These are phyloP conservation scores for Neopestalotiopsis sp. DNA, from an alignment of 2,329 filamentous ascomycete species.

Conservation along the genomic window DNA sequence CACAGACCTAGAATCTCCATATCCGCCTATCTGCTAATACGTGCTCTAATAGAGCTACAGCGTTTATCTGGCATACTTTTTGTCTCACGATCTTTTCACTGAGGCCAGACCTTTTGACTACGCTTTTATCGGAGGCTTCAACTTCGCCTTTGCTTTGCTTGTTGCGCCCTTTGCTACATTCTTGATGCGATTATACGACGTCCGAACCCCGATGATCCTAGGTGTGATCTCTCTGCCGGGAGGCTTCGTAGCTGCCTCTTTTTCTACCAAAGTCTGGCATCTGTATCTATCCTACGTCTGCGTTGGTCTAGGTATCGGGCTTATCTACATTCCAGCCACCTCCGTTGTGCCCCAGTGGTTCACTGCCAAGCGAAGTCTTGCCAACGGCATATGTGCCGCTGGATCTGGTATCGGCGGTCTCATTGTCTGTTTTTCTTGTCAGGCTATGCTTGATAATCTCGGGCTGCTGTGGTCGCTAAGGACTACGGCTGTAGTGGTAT, in stretches of 20 bases:
- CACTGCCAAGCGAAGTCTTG: conserved; percentile 58
- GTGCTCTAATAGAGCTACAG: conserved; percentile 46
- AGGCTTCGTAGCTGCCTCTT: not conserved
- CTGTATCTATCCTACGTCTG: conserved; percentile 52
- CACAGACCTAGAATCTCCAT: not conserved
- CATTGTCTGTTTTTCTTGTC: conserved; percentile 42
- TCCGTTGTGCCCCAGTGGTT: conserved; percentile 69
- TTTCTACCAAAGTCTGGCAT: not conserved
- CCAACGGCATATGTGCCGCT: conserved; percentile 62
- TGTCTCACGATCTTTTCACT: conserved; percentile 55
- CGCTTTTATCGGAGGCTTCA: conserved; percentile 64
- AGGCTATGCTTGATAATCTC: conserved; percentile 60
- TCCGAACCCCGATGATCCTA: conserved; percentile 33
- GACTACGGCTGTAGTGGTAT: not conserved
- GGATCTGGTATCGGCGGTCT: conserved; percentile 65
- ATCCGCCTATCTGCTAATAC: not conserved
- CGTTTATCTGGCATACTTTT: conserved; percentile 63
- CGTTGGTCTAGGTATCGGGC: conserved; percentile 66
- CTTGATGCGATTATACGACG: conserved; percentile 40
- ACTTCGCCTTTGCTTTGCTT: conserved; percentile 48
- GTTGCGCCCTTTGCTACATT: conserved; percentile 45
- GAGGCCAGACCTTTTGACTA: conserved; percentile 58
- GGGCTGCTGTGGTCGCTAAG: conserved; percentile 63
- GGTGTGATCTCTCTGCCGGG: not conserved
- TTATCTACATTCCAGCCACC: conserved; percentile 60